These are phyloP conservation scores for Xylariaceae sp. DNA, from an alignment of 2,329 filamentous ascomycete genomes.

Conservation along the genomic window DNA sequence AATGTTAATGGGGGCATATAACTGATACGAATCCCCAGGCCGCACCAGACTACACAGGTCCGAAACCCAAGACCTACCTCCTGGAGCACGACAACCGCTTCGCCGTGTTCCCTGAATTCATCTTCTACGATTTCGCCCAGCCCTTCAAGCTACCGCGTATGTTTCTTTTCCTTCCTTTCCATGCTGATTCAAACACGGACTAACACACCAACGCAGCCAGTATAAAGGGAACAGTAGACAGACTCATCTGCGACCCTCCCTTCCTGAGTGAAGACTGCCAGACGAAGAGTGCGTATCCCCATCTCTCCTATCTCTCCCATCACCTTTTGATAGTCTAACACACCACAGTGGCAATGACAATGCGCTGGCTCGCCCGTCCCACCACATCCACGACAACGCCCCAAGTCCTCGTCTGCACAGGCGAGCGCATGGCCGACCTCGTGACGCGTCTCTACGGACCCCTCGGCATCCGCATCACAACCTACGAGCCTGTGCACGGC, in stretches of 20 bases:
- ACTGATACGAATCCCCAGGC: constrained; percentile 8
- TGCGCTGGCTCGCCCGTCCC: constrained; percentile 62
- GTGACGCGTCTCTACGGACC: constrained; percentile 62
- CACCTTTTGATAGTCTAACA: neutral
- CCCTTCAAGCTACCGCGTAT: constrained; percentile 60
- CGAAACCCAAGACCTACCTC: constrained; percentile 55
- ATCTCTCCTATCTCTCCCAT: neutral
- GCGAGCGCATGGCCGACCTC: constrained; percentile 66
- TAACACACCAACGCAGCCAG: constrained; percentile 33
- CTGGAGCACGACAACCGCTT: constrained; percentile 74
- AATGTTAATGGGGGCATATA: neutral
- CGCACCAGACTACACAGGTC: constrained; percentile 19
- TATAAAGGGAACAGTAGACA: constrained; percentile 60
- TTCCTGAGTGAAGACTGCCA: constrained; percentile 78
- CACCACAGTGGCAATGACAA: constrained; percentile 62
- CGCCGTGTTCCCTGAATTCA: constrained; percentile 66
- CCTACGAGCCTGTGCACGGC: constrained; percentile 64
- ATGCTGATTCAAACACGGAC: constrained; percentile 33
- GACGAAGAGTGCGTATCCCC: constrained; percentile 49
- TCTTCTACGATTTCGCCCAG: constrained; percentile 67
- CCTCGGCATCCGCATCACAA: constrained; percentile 58
- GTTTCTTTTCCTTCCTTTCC: constrained; percentile 15
- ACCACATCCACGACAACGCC: constrained; percentile 19
- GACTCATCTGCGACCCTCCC: constrained; percentile 71
- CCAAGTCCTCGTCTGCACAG: constrained; percentile 66